These are phyloP conservation scores for Chimonanthus praecox DNA, from an alignment of 164 flowering plant genomes.

Conservation along the genomic window DNA sequence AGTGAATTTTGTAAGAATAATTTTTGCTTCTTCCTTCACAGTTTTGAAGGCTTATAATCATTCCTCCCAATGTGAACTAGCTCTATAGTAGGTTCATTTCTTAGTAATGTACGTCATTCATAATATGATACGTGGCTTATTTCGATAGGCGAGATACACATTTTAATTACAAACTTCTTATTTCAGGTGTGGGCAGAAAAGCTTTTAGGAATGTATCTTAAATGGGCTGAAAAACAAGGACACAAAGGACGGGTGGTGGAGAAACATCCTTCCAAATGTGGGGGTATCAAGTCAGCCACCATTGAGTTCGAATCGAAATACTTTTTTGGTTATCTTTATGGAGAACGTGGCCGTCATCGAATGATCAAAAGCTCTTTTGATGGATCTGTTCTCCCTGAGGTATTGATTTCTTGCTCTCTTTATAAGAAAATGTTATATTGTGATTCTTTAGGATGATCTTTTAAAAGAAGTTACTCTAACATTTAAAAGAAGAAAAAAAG, in stretches of 20 bases:
- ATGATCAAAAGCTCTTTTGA: conserved; percentile 29
- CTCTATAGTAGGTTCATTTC: neutral
- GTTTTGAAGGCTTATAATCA: neutral
- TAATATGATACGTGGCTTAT: neutral
- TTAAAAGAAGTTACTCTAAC: neutral
- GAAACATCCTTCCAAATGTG: conserved; percentile 30
- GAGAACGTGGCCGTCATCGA: conserved; percentile 73
- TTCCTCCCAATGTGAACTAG: neutral
- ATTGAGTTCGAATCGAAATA: conserved; percentile 72
- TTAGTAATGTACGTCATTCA: neutral
- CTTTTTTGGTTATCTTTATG: conserved; percentile 77
- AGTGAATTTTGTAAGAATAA: no score
- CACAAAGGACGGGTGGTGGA: conserved; percentile 55
- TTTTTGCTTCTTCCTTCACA: neutral
- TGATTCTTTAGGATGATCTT: no score
- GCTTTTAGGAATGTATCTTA: conserved; percentile 63
- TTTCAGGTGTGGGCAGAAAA: conserved; percentile 70
- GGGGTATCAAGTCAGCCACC: conserved; percentile 55
- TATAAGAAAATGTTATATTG: neutral
- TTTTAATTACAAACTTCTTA: conserved; percentile 1
- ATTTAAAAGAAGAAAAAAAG: no score
- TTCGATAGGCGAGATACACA: neutral
- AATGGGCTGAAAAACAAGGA: conserved; percentile 85
- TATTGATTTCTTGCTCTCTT: conserved; percentile 15
- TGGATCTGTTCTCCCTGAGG: conserved; percentile 39